Percentiles rank a stretch among this genome's conserved stretches.
These are phyloP conservation scores for Stephania yunnanensis DNA, from an alignment of 164 flowering plant species.

Conservation along the genomic window DNA sequence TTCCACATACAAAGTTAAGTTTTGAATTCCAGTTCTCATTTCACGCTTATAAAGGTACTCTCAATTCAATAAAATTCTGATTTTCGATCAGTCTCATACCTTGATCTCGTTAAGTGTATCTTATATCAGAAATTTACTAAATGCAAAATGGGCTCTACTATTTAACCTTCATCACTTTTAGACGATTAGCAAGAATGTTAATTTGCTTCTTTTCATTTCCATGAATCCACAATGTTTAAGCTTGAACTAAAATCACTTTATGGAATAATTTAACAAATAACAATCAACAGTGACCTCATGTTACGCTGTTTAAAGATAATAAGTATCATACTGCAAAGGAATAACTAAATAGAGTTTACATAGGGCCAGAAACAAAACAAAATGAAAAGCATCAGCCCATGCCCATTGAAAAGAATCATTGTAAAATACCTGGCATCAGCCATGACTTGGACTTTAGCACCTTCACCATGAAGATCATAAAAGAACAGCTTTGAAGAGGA, in stretches of 20 bases:
- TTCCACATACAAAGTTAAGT: not conserved
- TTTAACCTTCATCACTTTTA: too few relatives aligned
- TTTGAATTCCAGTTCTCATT: not conserved
- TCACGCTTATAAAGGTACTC: too few relatives aligned
- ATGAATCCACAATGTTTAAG: not conserved
- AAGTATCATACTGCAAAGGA: not conserved
- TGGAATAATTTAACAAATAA: not conserved
- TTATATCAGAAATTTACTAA: too few relatives aligned
- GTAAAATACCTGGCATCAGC: slow-evolving; percentile 71
- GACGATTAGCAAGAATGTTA: not conserved
- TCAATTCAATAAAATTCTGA: too few relatives aligned
- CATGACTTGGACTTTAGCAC: slow-evolving; percentile 90
- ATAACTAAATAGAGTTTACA: too few relatives aligned
- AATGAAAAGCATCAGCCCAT: not conserved
- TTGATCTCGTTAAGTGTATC: too few relatives aligned
- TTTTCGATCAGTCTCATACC: too few relatives aligned
- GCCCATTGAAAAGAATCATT: not conserved
- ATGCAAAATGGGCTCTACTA: too few relatives aligned
- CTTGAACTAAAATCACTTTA: not conserved
- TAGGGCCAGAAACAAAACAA: not conserved
- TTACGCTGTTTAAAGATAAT: not conserved
- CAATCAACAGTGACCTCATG: not conserved
- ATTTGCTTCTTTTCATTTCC: not conserved
- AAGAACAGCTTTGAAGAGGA: slow-evolving; percentile 82
- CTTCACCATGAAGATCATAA: slow-evolving; percentile 71